Base-by-base conservation (phyloP, 805 yeast species). In the Candida pseudofarinosa region DNA sequence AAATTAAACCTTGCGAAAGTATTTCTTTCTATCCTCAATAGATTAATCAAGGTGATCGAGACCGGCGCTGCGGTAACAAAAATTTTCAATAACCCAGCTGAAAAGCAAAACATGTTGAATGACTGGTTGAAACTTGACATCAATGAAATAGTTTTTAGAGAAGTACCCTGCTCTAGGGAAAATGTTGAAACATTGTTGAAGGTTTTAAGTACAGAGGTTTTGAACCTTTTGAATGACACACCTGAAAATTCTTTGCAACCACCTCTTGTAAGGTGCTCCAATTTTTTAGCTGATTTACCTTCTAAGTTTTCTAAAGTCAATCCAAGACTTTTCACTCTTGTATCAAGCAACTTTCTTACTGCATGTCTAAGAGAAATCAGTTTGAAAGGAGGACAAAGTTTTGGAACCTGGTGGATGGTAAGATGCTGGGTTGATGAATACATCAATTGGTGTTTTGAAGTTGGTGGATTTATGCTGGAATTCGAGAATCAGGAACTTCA, bases 381-480 rank as follows among this genome's bases (percentile, higher is more conserved):
- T 28, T 63, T 79, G 43, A 68, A 67, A 18, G 80, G 81, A 2
- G 81, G 80, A 5, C 72, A 73, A 35, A 75, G 83, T 1, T 82
- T 85, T 56, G 81, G 80, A 7, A 77, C 80, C 2, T 85, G 91
- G 91, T 84, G 88, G 88, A 72, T 79, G 35, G 68, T 83, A 2
- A 68, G 85, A 43, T 80, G 88, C 56, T 85, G 91, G 89, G 66
- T 81, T 4, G 88, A 82, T 53, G 91, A 85, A 54, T 84, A 79
- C 73, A 65, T 83, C 46, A 73, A 73, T 2, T 82, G 88, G 80
- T 63, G 76, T 43, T 81, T 83, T 19, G 88, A 83, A 53, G 60
- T 79, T 13, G 82, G 83, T 3, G 82, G 83, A 0, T 74, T 74
- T 47, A 56, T 79, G 18, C 59, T 61, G 32, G 69, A 63, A 32